phyloP scores from a whole-genome alignment of 768 basidiomycete species.

The Trametes elegans region DNA sequence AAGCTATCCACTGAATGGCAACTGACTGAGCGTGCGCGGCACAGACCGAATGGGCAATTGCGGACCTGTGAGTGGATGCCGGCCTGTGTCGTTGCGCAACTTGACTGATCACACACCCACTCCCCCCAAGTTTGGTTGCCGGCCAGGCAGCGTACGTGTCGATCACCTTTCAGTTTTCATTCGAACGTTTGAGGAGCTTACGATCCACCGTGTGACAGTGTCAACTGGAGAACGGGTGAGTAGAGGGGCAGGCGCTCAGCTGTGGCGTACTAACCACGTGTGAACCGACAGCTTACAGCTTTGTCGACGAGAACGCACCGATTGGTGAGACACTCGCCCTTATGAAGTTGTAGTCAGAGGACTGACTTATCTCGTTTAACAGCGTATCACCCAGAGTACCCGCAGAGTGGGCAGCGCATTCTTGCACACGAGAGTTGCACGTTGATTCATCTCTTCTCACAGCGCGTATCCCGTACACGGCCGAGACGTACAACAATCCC shows the following conservation, averaged over 20 bases:
- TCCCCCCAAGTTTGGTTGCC: too few relatives aligned
- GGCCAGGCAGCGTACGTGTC: too few relatives aligned
- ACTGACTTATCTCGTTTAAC: slow-evolving; percentile 3
- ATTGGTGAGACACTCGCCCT: slow-evolving; percentile 27
- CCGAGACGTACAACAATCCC: slow-evolving; percentile 62
- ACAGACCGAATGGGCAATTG: too few relatives aligned
- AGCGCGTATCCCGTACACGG: slow-evolving; percentile 62
- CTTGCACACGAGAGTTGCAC: too few relatives aligned
- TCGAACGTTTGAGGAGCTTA: not conserved
- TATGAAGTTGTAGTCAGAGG: too few relatives aligned
- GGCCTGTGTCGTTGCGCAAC: too few relatives aligned
- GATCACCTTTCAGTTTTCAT: too few relatives aligned
- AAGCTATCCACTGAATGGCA: too few relatives aligned
- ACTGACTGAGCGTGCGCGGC: not conserved
- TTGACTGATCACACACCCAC: too few relatives aligned
- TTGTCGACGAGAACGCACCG: slow-evolving; percentile 29
- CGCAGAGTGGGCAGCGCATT: slow-evolving; percentile 25
- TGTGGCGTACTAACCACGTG: slow-evolving; percentile 14
- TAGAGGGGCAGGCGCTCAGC: too few relatives aligned
- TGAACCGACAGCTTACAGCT: slow-evolving; percentile 31
- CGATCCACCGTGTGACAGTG: slow-evolving; percentile 17
- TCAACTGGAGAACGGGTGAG: slow-evolving; percentile 37
- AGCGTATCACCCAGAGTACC: slow-evolving; percentile 34
- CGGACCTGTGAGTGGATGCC: too few relatives aligned
- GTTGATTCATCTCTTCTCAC: not conserved